Evolutionary conservation across 1,139 yeast species (phyloP).

Genomic region (Taphrina confusa): DNA sequence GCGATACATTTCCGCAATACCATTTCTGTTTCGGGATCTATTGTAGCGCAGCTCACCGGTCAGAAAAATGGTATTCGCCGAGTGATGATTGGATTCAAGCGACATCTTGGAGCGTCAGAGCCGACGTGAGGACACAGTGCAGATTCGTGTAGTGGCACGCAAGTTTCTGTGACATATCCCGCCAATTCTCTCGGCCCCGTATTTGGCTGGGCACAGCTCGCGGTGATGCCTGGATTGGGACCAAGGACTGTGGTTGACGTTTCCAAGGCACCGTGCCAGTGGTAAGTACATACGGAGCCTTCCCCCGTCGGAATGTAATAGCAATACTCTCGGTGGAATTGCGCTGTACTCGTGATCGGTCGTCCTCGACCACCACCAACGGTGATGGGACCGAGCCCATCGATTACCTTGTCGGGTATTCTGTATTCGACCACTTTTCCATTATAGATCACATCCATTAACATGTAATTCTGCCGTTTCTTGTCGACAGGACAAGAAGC

Average conservation of each 20-base stretch:
- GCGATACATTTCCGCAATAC: too few relatives aligned
- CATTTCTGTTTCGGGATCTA: too few relatives aligned
- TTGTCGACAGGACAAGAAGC: too few relatives aligned
- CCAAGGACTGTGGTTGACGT: neutral
- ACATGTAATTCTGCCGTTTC: too few relatives aligned
- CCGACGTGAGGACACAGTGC: too few relatives aligned
- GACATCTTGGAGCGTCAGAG: too few relatives aligned
- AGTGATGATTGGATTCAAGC: too few relatives aligned
- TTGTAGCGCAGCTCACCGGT: too few relatives aligned
- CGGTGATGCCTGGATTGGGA: neutral
- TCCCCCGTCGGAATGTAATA: neutral
- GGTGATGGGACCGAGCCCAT: neutral
- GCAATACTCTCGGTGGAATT: neutral
- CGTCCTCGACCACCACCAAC: neutral
- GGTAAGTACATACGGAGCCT: neutral
- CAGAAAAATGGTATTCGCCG: too few relatives aligned
- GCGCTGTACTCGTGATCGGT: neutral
- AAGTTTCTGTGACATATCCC: neutral
- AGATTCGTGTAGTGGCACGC: too few relatives aligned
- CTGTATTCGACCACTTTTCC: neutral
- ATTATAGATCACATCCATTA: neutral
- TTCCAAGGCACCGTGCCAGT: neutral
- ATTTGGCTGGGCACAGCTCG: neutral
- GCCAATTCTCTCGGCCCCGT: neutral
- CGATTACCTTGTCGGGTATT: neutral